Base-by-base conservation (phyloP, 2,329 filamentous ascomycete species). In the Arthrobotrys conoides region DNA sequence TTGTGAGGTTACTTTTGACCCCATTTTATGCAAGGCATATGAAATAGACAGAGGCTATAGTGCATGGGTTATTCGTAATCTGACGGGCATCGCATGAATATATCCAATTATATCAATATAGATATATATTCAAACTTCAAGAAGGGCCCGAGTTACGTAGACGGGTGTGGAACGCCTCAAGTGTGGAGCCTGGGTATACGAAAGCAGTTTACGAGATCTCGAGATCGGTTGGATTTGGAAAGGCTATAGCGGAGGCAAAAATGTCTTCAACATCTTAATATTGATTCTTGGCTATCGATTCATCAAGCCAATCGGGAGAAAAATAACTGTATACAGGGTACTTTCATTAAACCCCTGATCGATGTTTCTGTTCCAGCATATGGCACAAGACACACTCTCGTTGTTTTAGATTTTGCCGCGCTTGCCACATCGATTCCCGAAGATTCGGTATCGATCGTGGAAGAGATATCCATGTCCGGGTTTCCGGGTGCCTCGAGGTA, bases 261-360 rank as follows among this genome's bases (percentile, higher is more conserved):
- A 5, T 6, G 8, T 20, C 16, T 59, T 38, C 16, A 20, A 44
- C 10, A 27, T 27, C 16, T 38, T 5, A 20, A 44, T 4, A 27
- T 27, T 18, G 5, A 12, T 18, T 5, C 8, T 18, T 51, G 1
- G 48, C 51, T 30, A 14, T 20, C 16, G 51, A 33, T n/a, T n/a
- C 30, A 30, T 8, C n/a, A 27, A 27, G 14, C 57, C 57, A 61
- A 61, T 61, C 57, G 57, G 57, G 36, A 33, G 2, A 59, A n/a
- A 51, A 6, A 16, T 2, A 24, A 1, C 4, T 20, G 22, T 24
- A 51, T 51, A 51, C 16, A 51, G 48, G 20, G 18, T 61, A 27
- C n/a, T 44, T 27, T n/a, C 24, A 27, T 20, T 9, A 20, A 12
- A 41, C 57, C 36, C 57, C 36, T 59, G 36, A 61, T 61, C 14